A percentile compares a stretch with the other conserved stretches of the same genome.
These are phyloP conservation scores for Gloeophyllum trabeum DNA, from an alignment of 768 basidiomycete species.

Conservation along the genomic window DNA sequence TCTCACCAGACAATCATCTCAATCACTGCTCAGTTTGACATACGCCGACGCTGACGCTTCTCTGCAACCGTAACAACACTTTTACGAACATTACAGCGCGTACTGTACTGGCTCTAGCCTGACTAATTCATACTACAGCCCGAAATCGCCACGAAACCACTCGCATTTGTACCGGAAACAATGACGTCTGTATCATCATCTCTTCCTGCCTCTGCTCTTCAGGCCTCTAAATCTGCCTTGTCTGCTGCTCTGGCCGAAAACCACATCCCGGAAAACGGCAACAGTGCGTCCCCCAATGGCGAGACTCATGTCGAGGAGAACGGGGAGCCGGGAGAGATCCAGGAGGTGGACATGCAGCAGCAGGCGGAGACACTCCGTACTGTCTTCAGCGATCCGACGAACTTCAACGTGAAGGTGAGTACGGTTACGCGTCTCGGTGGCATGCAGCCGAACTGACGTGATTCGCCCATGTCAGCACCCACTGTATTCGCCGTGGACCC, in stretches of 20 bases:
- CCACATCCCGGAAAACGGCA: slow-evolving; percentile 17
- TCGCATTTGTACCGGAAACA: too few species aligned
- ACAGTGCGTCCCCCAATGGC: slow-evolving; percentile 18
- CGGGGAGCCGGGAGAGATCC: slow-evolving; percentile 73
- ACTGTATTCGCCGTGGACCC: slow-evolving; percentile 88
- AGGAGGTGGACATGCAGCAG: slow-evolving; percentile 77
- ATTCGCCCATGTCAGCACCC: slow-evolving; percentile 53
- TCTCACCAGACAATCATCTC: too few species aligned
- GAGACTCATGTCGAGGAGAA: slow-evolving; percentile 17
- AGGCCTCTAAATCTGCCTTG: slow-evolving; percentile 73
- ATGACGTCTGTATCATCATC: slow-evolving; percentile 8
- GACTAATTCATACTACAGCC: too few species aligned
- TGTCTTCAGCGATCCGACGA: slow-evolving; percentile 85
- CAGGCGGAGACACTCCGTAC: slow-evolving; percentile 81
- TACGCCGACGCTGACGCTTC: too few species aligned
- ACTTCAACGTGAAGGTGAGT: slow-evolving; percentile 92
- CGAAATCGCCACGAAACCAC: too few species aligned
- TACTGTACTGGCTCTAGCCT: too few species aligned
- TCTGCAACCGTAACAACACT: too few species aligned
- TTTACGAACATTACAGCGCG: too few species aligned
- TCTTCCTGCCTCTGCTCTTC: slow-evolving; percentile 55
- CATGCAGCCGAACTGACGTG: not conserved
- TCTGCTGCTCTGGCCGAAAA: slow-evolving; percentile 60
- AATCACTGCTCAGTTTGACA: too few species aligned
- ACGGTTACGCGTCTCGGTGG: not conserved